These are phyloP conservation scores for Jackrogersella minutella DNA, from an alignment of 495 filamentous ascomycete species.

Conservation along the genomic window DNA sequence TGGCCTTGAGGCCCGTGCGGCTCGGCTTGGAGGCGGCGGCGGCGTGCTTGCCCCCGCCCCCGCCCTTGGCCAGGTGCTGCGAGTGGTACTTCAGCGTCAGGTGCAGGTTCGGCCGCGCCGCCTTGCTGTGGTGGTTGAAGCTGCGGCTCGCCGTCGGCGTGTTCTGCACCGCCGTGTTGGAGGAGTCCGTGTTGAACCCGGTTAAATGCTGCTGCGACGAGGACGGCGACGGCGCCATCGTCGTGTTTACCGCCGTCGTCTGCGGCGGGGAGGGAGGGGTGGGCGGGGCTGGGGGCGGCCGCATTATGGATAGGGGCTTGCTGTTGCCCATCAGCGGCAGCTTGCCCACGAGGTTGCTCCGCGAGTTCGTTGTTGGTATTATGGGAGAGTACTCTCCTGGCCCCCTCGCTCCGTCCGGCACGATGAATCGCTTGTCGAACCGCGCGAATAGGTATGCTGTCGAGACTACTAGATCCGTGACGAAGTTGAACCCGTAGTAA, in stretches of 20 bases:
- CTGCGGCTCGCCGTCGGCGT: constrained; percentile 14
- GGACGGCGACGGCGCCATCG: constrained; percentile 3
- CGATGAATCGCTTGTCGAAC: constrained; percentile 76
- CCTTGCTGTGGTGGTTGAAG: constrained; percentile 6
- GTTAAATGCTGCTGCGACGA: not conserved
- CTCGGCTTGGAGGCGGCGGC: too few relatives aligned
- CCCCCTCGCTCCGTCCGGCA: constrained; percentile 62
- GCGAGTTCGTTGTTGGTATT: constrained; percentile 7
- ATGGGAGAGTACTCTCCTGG: constrained; percentile 50
- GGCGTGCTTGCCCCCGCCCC: not conserved
- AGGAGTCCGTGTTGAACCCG: constrained; percentile 6
- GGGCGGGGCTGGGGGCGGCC: not conserved
- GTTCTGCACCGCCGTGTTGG: constrained; percentile 23
- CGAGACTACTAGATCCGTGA: constrained; percentile 74
- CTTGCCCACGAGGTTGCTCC: constrained; percentile 15
- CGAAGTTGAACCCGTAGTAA: constrained; percentile 85
- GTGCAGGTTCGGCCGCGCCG: not conserved
- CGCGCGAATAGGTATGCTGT: constrained; percentile 67
- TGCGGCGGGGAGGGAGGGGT: not conserved
- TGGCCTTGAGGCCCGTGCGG: not conserved
- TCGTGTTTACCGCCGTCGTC: not conserved
- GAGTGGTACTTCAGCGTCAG: not conserved
- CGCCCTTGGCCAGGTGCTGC: not conserved
- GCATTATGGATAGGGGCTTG: constrained; percentile 5
- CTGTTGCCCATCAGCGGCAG: constrained; percentile 11